Percentiles rank a stretch among this genome's conserved stretches.
These are phyloP conservation scores for Gomphus bonarii DNA, from an alignment of 1,284 basidiomycete species.

Conservation along the genomic window DNA sequence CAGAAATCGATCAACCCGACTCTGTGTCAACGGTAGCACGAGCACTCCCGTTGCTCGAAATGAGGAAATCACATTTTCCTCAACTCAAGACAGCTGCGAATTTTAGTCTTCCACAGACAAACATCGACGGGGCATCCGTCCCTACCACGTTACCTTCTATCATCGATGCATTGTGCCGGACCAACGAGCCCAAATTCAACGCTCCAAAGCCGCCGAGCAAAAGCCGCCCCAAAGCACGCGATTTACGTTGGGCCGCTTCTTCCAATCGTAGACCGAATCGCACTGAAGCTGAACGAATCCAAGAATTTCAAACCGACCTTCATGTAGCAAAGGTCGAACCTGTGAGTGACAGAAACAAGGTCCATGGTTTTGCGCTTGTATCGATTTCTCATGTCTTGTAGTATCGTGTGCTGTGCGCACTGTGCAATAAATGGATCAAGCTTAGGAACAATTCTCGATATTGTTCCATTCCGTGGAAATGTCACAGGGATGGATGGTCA, in stretches of 20 bases:
- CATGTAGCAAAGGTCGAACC: slow-evolving; percentile 71
- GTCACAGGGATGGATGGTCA: slow-evolving; percentile 30
- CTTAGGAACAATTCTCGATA: slow-evolving; percentile 73
- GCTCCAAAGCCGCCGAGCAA: background rate
- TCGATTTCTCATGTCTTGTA: background rate
- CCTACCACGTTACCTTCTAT: background rate
- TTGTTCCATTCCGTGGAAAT: slow-evolving; percentile 76
- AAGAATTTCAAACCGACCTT: slow-evolving; percentile 59
- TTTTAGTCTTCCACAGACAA: background rate
- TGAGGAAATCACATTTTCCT: background rate
- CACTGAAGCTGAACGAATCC: slow-evolving; percentile 68
- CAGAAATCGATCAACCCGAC: background rate
- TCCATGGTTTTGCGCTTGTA: background rate
- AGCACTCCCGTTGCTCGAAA: background rate
- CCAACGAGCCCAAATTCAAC: background rate
- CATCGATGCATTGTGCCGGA: background rate
- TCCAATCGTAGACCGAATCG: slow-evolving; percentile 27
- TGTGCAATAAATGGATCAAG: slow-evolving; percentile 74
- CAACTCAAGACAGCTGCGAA: background rate
- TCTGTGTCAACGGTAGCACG: background rate
- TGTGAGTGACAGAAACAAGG: background rate
- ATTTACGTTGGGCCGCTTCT: background rate
- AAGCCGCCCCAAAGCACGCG: background rate
- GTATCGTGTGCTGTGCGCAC: slow-evolving; percentile 61
- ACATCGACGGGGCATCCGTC: background rate